These are phyloP conservation scores for Atkinsonella texensis DNA, from an alignment of 2,329 filamentous ascomycete species.

Conservation along the genomic window DNA sequence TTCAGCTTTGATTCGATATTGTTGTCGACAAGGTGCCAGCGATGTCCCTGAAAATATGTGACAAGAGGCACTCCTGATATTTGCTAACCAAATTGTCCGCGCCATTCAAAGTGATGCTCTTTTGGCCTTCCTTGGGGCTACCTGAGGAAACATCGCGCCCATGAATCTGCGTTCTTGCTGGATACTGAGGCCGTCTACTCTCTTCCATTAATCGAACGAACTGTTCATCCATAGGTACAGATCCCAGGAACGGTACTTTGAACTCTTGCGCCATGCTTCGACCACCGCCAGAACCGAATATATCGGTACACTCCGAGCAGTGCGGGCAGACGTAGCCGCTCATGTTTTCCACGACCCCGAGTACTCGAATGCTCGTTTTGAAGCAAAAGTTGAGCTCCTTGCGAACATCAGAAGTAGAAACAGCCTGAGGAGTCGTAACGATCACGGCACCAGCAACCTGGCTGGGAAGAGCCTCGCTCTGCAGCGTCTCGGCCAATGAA, in stretches of 20 bases:
- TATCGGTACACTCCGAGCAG: conserved; percentile 76
- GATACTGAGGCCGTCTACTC: conserved; percentile 51
- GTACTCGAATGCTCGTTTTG: conserved; percentile 66
- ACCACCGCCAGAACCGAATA: conserved; percentile 87
- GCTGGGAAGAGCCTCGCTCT: conserved; percentile 47
- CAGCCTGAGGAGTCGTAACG: conserved; percentile 91
- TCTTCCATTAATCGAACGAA: conserved; percentile 84
- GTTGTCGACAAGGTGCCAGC: conserved; percentile 23
- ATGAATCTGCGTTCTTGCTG: conserved; percentile 51
- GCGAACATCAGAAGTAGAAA: conserved; percentile 84
- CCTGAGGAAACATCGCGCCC: conserved; percentile 36
- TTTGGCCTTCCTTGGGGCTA: conserved; percentile 11
- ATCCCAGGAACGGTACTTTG: conserved; percentile 69
- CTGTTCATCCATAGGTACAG: conserved; percentile 83
- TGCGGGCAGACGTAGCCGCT: conserved; percentile 75
- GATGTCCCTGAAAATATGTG: conserved; percentile 55
- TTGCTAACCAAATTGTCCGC: conserved; percentile 49
- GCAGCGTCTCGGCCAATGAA: conserved; percentile 75
- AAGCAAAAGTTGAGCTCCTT: conserved; percentile 90
- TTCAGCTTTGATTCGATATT: conserved; percentile 1
- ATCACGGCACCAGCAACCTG: conserved; percentile 81
- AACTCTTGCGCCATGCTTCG: conserved; percentile 83
- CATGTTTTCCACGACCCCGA: conserved; percentile 98
- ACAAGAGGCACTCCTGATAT: conserved; percentile 60
- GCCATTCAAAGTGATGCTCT: conserved; percentile 10